Percentiles rank a stretch among this genome's conserved stretches.
phyloP scores from a whole-genome alignment of 1,284 basidiomycete genomes.

The Thecaphora thlaspeos region DNA sequence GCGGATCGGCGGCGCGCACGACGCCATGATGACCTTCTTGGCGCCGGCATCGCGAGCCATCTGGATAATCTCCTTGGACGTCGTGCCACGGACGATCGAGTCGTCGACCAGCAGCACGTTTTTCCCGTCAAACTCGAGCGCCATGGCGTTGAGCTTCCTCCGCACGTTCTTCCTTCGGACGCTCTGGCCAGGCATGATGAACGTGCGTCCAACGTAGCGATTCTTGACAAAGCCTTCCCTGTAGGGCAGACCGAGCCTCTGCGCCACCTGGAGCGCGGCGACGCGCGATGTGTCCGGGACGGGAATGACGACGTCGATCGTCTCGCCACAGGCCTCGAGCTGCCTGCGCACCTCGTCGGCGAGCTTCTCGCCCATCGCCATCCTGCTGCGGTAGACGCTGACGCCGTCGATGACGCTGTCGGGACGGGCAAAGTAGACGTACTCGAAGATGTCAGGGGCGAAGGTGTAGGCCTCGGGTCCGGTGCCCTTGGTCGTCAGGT shows the following conservation, averaged over 20 bases:
- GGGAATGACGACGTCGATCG: slow-evolving; percentile 80
- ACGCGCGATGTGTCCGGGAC: slow-evolving; percentile 97
- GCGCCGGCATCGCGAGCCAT: slow-evolving; percentile 99
- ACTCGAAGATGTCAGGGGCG: slow-evolving; percentile 96
- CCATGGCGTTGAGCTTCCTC: slow-evolving; percentile 97
- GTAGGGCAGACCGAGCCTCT: slow-evolving; percentile 85
- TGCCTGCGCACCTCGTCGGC: slow-evolving; percentile 81
- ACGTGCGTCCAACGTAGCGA: slow-evolving; percentile 94
- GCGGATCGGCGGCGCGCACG: slow-evolving; percentile 93
- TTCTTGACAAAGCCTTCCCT: slow-evolving; percentile 99
- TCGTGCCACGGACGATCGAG: slow-evolving; percentile 97
- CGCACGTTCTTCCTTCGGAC: slow-evolving; percentile 87
- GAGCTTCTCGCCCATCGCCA: slow-evolving; percentile 98
- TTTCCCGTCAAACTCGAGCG: slow-evolving; percentile 91
- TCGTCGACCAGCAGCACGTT: slow-evolving; percentile 96
- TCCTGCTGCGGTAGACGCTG: slow-evolving; percentile 92
- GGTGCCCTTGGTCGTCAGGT: slow-evolving; percentile 37
- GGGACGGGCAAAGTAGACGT: slow-evolving; percentile 96
- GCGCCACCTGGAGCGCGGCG: slow-evolving; percentile 90
- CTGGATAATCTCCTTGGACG: slow-evolving; percentile 97
- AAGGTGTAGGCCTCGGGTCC: slow-evolving; percentile 37
- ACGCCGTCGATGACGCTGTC: slow-evolving; percentile 97
- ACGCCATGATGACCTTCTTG: slow-evolving; percentile 94
- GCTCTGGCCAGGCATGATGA: slow-evolving; percentile 96
- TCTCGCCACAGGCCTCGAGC: slow-evolving; percentile 64